Base-by-base conservation (phyloP, 1,284 basidiomycete genomes). In the Apiotrichum sp. region DNA sequence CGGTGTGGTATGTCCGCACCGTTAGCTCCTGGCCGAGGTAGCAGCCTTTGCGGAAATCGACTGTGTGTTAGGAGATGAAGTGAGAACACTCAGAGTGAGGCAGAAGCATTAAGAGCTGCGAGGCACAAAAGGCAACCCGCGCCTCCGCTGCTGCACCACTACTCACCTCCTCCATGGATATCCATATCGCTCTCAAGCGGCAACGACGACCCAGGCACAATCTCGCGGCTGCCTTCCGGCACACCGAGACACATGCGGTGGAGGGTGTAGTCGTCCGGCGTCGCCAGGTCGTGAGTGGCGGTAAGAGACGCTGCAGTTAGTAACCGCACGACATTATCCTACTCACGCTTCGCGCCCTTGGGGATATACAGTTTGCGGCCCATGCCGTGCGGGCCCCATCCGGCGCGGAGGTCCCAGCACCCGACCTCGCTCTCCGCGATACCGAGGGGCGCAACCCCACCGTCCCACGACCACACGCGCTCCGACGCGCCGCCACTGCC, bases 11-110 rank as follows among this genome's bases (percentile, higher is more conserved):
- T 29, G 95, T 98, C 34, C 96, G 83, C 2, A 97, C 93, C 0
- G 95, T 98, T 42, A 98, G 79, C 69, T 98, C 96, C 78, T 99
- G 96, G 3, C 96, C 96, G 2, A 98, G 86, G 70, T 98, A 98
- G 74, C 96, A 99, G 6, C 96, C 96, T 77, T 99, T 98, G 49
- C 89, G 81, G 73, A 97, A 97, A 75, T 98, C 93, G 66, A 98
- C 93, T 93, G 65, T 4, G 16, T 36, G 52, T 51, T 10, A 47
- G 57, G 4, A 50, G 55, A 14, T 13, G 36, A 14, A n/a, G 16
- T 9, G 3, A n/a, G 9, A 14, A 22, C 22, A 22, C 22, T 22
- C 22, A 22, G 22, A 22, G 22, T 22, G 22, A 22, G 22, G 22
- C 22, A 22, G 22, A 22, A 22, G 22, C 22, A 22, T 22, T 22